Conservation (phyloP, 495 filamentous ascomycete genomes). For the Neurospora sp. region DNA sequence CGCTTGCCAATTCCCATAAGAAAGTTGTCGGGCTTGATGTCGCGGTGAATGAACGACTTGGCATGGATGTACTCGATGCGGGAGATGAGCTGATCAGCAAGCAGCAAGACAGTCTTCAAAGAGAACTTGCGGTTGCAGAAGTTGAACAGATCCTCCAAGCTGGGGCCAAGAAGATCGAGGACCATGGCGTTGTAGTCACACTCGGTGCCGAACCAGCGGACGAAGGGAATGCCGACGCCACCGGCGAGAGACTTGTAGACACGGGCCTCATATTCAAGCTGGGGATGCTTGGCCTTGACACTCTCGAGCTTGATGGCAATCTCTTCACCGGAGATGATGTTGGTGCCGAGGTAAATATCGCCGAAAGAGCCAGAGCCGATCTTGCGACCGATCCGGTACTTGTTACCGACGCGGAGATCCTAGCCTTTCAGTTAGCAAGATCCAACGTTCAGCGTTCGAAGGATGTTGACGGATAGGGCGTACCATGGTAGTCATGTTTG, state of each 20-base stretch:
- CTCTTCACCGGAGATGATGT: conserved; percentile 99
- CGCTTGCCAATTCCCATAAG: conserved; percentile 99
- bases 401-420: conserved; percentile 99
- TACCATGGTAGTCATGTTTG: conserved; percentile 45
- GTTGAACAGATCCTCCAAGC: conserved; percentile 99
- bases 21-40: conserved; percentile 99
- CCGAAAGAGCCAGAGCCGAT: conserved; percentile 98
- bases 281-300: conserved; percentile 99
- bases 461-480: conserved; percentile 6
- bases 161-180: conserved; percentile 92
- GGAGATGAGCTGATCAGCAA: conserved; percentile 98
- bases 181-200: conserved; percentile 99
- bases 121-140: conserved; percentile 99
- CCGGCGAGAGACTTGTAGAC: conserved; percentile 99
- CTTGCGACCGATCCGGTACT: conserved; percentile 99
- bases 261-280: conserved; percentile 98
- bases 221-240: conserved; percentile 97
- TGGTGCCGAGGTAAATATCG: conserved; percentile 98
- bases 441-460: background rate
- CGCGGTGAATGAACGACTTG: conserved; percentile 99
- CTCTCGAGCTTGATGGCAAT: conserved; percentile 99
- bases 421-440: conserved; percentile 24
- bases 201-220: conserved; percentile 99
- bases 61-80: conserved; percentile 99
- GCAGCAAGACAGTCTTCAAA: conserved; percentile 95